Evolutionary conservation across 768 basidiomycete genomes (phyloP).

Genomic region (Kwoniella dendrophila): DNA sequence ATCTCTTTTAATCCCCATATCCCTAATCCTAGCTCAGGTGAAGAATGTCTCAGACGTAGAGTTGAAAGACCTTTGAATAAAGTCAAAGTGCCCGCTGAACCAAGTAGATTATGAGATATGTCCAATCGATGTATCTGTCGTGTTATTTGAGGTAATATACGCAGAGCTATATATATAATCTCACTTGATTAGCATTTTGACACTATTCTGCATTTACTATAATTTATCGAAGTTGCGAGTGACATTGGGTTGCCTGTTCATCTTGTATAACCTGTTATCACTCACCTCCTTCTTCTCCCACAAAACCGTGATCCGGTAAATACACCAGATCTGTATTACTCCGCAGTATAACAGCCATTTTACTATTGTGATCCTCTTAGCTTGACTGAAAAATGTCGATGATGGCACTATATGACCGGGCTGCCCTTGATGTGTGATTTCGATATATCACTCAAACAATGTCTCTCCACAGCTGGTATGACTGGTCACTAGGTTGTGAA

Average conservation of each 20-base stretch:
- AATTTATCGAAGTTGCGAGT: too few species aligned
- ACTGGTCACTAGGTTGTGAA: too few species aligned
- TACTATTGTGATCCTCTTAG: not conserved
- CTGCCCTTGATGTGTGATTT: too few species aligned
- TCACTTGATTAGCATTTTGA: too few species aligned
- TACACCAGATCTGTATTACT: constrained; percentile 42
- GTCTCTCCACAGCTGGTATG: too few species aligned
- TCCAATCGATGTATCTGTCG: constrained; percentile 41
- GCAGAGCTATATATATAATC: constrained; percentile 29
- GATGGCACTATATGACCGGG: too few species aligned
- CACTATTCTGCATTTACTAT: not conserved
- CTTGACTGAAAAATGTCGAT: too few species aligned
- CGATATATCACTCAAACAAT: too few species aligned
- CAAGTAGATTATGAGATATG: constrained; percentile 49
- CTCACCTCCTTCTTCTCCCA: constrained; percentile 48
- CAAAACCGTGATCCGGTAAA: constrained; percentile 47
- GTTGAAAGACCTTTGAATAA: constrained; percentile 40
- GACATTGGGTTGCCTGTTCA: too few species aligned
- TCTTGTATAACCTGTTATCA: too few species aligned
- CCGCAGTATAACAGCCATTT: constrained; percentile 42
- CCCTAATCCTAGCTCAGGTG: constrained; percentile 7
- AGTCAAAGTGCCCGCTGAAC: constrained; percentile 28
- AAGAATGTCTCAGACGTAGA: constrained; percentile 34
- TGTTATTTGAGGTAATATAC: constrained; percentile 37
- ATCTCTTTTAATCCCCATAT: constrained; percentile 46